A percentile compares a stretch with the other conserved stretches of the same genome.
Evolutionary conservation across 192 early-diverging fungal genomes (phyloP).

Genomic region (Phlyctochytrium bullatum): DNA sequence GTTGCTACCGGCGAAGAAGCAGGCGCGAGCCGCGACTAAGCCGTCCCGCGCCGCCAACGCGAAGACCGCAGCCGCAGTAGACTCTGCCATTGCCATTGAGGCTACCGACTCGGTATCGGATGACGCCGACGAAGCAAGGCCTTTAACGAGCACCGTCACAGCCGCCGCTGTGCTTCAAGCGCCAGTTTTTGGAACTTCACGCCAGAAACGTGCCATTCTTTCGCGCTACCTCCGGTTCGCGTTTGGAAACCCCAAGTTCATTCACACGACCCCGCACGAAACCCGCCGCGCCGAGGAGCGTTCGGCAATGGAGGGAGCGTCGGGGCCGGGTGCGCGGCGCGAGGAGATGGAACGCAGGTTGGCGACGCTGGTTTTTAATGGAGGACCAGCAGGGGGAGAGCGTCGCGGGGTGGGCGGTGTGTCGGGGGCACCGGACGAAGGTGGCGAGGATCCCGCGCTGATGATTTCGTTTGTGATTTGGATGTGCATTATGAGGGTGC

Average conservation of each 20-base stretch:
- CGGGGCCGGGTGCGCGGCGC: too few relatives aligned
- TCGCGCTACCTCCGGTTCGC: background rate
- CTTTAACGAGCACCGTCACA: too few relatives aligned
- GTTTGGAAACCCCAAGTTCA: background rate
- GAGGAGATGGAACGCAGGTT: background rate
- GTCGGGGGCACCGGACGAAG: background rate
- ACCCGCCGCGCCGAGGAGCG: too few relatives aligned
- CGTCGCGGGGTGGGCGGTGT: too few relatives aligned
- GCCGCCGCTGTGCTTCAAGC: too few relatives aligned
- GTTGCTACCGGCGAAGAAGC: too few relatives aligned
- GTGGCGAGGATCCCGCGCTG: conserved; percentile 4
- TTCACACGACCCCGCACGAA: background rate
- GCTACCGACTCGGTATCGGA: background rate
- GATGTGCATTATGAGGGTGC: conserved; percentile 21
- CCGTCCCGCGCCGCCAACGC: too few relatives aligned
- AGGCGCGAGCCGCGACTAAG: too few relatives aligned
- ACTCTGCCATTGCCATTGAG: too few relatives aligned
- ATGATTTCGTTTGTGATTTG: conserved; percentile 25
- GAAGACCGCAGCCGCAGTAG: too few relatives aligned
- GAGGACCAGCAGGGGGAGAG: too few relatives aligned
- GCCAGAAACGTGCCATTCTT: background rate
- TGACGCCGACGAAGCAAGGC: background rate
- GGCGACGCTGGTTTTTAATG: background rate
- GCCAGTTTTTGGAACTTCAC: background rate
- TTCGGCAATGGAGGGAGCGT: too few relatives aligned